Evolutionary conservation across 1,139 yeast species (phyloP).

Genomic region (Blastobotrys aristatus): DNA sequence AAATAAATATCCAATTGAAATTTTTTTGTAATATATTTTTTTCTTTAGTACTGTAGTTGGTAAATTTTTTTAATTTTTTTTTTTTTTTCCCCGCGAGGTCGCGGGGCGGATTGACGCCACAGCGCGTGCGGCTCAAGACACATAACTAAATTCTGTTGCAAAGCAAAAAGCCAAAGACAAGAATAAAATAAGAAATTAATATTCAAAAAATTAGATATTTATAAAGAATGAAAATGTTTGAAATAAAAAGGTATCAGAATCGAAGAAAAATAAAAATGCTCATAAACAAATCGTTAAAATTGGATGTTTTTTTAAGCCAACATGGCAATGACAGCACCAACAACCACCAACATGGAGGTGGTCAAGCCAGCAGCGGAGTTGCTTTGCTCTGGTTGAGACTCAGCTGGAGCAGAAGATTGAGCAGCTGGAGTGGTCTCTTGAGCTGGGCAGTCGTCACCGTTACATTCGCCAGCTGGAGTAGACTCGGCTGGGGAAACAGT

Average conservation of each 20-base stretch:
- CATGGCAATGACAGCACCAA: slow-evolving; percentile 13
- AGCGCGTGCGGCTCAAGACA: too few species aligned
- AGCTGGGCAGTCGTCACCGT: slow-evolving; percentile 9
- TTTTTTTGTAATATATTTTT: background rate
- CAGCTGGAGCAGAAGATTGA: slow-evolving; percentile 8
- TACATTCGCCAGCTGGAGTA: slow-evolving; percentile 5
- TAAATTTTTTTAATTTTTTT: too few species aligned
- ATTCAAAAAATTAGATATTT: slow-evolving; percentile 1
- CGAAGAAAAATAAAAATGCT: slow-evolving; percentile 7
- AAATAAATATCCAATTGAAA: slow-evolving; percentile 5
- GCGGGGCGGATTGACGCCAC: too few species aligned
- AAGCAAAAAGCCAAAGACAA: too few species aligned
- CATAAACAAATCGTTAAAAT: slow-evolving; percentile 5
- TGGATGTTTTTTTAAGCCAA: background rate
- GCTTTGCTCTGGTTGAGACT: slow-evolving; percentile 9
- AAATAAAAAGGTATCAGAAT: slow-evolving; percentile 6
- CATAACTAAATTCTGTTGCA: too few species aligned
- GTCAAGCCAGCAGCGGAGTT: slow-evolving; percentile 14
- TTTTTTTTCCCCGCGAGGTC: too few species aligned
- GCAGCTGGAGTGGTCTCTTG: slow-evolving; percentile 5
- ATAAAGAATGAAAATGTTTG: background rate
- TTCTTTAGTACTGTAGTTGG: too few species aligned
- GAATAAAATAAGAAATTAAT: background rate
- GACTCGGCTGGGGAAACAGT: slow-evolving; percentile 1
- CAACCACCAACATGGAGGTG: slow-evolving; percentile 12